Evolutionary conservation across 306 rosid genomes (phyloP), one percentile per base, ranked within the genome.

Genomic region (Gynostemma pentaphyllum): DNA sequence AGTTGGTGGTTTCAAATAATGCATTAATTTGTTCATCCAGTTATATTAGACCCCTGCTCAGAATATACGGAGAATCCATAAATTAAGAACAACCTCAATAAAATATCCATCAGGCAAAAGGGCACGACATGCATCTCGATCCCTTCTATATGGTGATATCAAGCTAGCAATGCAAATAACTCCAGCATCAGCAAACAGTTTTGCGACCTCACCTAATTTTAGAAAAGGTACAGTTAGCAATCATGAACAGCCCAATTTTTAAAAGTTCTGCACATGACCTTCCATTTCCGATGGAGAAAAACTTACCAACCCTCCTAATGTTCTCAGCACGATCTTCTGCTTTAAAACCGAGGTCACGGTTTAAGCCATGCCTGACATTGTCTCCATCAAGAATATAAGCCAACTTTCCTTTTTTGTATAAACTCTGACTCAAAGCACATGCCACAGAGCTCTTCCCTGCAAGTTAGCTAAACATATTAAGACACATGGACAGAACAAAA

Each of bases 301-400:
- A 76, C 88, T 65, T 73, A 88, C 99, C 99, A 62, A 94, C 75
- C 77, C 99, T 88, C 64, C 97, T 73, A 45, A 94, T 86, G 80
- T 94, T 94, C 88, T 94, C 99, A n/a, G 97, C 80, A 70, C 99
- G 99, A 69, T 94, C 99, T 80, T 88, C 97, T 16, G 87, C 90
- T 78, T 79, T 81, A 50, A 94, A 94, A 76, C 94, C 75, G 67
- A 94, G 99, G 71, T 88, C 95, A 3, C 73, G 64, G 72, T 84
- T 94, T 56, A 94, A 74, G 62, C 99, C 99, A 75, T 94, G 99
- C 78, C 99, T 83, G 42, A 94, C 79, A 77, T 94, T 94, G 72
- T 94, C 99, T 40, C 99, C 99, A 61, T 94, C 99, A 64, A 94
- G 94, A 72, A 88, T 48, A 60, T 88, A 86, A n/a, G 85, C 45